phyloP scores from a whole-genome alignment of 345 rosid species.

The Syzygium grande region DNA sequence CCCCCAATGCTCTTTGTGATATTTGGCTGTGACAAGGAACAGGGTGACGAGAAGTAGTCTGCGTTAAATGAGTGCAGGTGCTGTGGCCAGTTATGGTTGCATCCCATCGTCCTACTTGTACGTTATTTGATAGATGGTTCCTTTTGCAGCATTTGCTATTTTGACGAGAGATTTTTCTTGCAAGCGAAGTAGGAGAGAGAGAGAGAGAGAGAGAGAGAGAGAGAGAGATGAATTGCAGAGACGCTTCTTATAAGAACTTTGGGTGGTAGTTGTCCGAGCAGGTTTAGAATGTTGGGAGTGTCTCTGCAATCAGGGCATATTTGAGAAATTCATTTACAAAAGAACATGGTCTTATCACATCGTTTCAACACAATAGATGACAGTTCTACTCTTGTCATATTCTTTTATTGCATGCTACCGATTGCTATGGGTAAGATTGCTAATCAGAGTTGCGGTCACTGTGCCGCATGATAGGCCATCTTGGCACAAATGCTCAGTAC shows the following conservation, averaged over 20 bases:
- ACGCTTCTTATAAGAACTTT: background rate
- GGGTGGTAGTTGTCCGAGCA: background rate
- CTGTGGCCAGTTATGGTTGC: background rate
- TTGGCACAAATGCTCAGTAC: background rate
- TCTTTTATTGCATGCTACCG: background rate
- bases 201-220: background rate
- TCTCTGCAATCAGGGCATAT: background rate
- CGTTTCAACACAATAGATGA: background rate
- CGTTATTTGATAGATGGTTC: background rate
- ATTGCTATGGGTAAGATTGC: background rate
- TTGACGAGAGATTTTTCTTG: background rate
- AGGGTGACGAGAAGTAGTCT: background rate
- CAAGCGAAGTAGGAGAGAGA: background rate
- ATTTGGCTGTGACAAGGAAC: background rate
- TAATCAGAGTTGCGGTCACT: background rate
- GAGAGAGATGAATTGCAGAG: background rate
- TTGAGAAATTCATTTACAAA: background rate
- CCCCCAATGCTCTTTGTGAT: background rate
- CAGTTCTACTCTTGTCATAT: background rate
- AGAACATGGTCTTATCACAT: background rate
- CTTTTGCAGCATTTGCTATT: background rate
- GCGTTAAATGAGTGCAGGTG: background rate
- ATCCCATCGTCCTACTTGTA: background rate
- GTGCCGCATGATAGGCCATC: background rate
- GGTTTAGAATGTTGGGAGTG: background rate